Evolutionary conservation across 768 basidiomycete genomes (phyloP), one percentile per base, ranked within the genome.

Genomic region (Wakefieldia striispora): DNA sequence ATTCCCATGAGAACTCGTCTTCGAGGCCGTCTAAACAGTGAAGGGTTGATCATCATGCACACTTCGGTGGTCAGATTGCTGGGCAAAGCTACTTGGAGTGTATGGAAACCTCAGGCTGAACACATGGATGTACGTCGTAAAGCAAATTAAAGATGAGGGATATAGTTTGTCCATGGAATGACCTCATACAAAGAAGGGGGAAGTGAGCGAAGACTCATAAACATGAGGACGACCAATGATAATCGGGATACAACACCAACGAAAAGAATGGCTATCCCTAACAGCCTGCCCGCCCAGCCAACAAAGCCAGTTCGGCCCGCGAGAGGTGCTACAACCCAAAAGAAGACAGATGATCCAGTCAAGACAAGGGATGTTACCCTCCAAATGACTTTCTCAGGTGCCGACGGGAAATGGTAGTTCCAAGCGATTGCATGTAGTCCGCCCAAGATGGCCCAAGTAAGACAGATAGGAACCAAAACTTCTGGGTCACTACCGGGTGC

Each of bases 131-230:
- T n/a, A n/a, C n/a, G n/a, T n/a, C n/a, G n/a, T n/a, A n/a, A n/a
- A n/a, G n/a, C n/a, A n/a, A n/a, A n/a, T n/a, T n/a, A n/a, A n/a
- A n/a, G n/a, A n/a, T n/a, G n/a, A n/a, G n/a, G n/a, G n/a, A n/a
- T 29, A 9, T 39, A 39, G 5, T n/a, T 24, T n/a, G 43, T 39
- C 42, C 49, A 50, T 19, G 36, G 29, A 19, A 44, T 26, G 1
- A 23, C 34, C 24, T 39, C 16, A 19, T 44, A 13, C 7, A 42
- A 42, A 19, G 49, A 50, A 39, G 36, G 4, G 17, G 49, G 38
- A 8, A 50, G 38, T 16, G 36, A 43, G 6, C 49, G 49, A 41
- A 45, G 49, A 35, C 43, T 50, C 12, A 36, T 31, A 17, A 50
- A 36, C 49, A 45, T 50, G 10, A 44, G 29, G 9, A n/a, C 26